Conservation (phyloP, 345 rosid genomes). For the Alliaria petiolata region DNA sequence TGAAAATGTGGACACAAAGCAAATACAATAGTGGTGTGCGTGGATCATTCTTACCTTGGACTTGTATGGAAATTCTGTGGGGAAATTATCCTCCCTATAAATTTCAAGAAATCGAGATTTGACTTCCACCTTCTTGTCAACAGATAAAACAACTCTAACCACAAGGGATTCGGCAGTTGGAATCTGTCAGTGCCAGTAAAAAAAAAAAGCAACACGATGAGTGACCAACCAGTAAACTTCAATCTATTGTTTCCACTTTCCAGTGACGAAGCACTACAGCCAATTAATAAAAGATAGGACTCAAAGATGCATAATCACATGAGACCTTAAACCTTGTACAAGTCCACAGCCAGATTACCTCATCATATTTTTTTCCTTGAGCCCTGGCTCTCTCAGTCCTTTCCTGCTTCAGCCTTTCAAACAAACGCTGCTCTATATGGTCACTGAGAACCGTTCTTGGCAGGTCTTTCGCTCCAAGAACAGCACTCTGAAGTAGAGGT, state of each 20-base stretch:
- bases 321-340: constrained; percentile 14
- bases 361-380: constrained; percentile 77
- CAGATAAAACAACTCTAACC: constrained; percentile 96
- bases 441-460: constrained; percentile 95
- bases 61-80: constrained; percentile 86
- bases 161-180: constrained; percentile 96
- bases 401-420: constrained; percentile 71
- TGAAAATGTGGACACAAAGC: background rate
- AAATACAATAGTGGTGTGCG: background rate
- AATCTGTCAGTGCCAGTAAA: constrained; percentile 46
- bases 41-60: constrained; percentile 63
- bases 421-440: constrained; percentile 87
- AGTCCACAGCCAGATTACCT: constrained; percentile 45
- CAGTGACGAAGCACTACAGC: background rate
- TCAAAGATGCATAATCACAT: constrained; percentile 1
- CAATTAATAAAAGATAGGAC: background rate
- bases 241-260: constrained; percentile 19
- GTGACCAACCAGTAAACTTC: constrained; percentile 6
- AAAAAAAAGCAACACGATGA: background rate
- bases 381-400: constrained; percentile 76
- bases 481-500: constrained; percentile 95
- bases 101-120: constrained; percentile 95
- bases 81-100: constrained; percentile 83
- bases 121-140: constrained; percentile 97
- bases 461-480: constrained; percentile 96